Evolutionary conservation across 352 stramenopile species (phyloP), one percentile per base, ranked within the genome.

Genomic region (Globisporangium parvum): DNA sequence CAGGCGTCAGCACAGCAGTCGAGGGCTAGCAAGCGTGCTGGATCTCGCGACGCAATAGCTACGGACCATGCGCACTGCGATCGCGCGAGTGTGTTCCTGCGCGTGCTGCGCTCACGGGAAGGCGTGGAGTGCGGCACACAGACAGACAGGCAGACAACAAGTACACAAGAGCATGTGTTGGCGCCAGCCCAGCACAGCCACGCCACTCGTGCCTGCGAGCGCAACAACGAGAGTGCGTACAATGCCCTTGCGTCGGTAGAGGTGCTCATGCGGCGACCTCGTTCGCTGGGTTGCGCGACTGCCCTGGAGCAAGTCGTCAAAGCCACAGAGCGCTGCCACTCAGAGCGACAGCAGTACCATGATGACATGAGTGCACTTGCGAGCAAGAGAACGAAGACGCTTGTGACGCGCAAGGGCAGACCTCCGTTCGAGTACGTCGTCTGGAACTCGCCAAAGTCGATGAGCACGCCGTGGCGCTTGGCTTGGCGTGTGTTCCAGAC

Each of bases 361-460:
- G 39, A 20, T n/a, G 20, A 15, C 26, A 4, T 23, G 6, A 28
- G 6, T 52, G 8, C n/a, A n/a, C n/a, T n/a, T n/a, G n/a, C n/a
- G 31, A 53, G 17, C 12, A 23, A 15, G 20, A 40, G 31, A n/a
- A 6, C 45, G 31, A n/a, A 6, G 12, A 2, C 6, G 35, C 35
- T 20, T 33, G 17, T 12, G 17, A 35, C 3, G 24, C 20, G 21
- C 21, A 21, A 40, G 39, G 18, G 60, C 53, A 44, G 46, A 85
- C 77, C 70, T 55, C 73, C 73, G 55, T 65, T 69, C 15, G 66
- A 63, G 41, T 80, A 85, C 20, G 77, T 81, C 15, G 73, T 60
- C 42, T 88, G 75, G 23, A 85, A 71, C 28, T 86, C 77, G 20
- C 77, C 75, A 60, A 88, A 88, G 51, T 88, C 71, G n/a, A 88